Base-by-base conservation (phyloP, 345 rosid genomes). In the Cardamine resedifolia region DNA sequence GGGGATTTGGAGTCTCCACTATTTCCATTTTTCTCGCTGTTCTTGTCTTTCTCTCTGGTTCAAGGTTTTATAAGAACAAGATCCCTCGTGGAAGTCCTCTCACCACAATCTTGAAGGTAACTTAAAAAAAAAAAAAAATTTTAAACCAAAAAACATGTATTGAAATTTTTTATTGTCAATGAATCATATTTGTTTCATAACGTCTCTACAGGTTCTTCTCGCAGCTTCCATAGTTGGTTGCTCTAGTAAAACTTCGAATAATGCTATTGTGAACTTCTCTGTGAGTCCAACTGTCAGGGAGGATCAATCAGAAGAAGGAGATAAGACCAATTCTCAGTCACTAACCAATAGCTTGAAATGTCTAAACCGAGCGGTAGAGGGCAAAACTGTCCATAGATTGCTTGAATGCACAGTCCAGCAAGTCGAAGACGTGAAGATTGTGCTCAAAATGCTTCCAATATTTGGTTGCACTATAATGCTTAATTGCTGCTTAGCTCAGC, bases 401-500 rank as follows among this genome's bases (percentile, higher is more conserved):
- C 83, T 90, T 15, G 82, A 78, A 23, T 88, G 95, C 68, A 83
- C 88, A 1, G 78, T 30, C 47, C 58, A 80, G 24, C 78, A 92
- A 58, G 98, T 90, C 6, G 91, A 92, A 75, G 91, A 78, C 63
- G 96, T 90, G 16, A 88, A 88, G 75, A 67, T 78, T 26, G 96
- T 92, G 55, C 62, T 88, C 28, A 81, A 64, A 70, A 82, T 81
- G 75, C 76, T 90, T 71, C 96, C 96, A 3, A 81, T 88, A 68
- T 90, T 92, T 75, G 80, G 77, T 77, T 88, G 88, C 39, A 86
- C 92, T 7, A 88, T 92, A 70, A 90, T 90, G 88, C 79, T 92
- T 27, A 88, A 83, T 71, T 82, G 92, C 74, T 92, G 98, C 78
- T 91, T 92, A 8, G 92, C 92, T 68, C 96, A 92, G 51, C 96